phyloP scores from a whole-genome alignment of 1,284 basidiomycete genomes.

The Testicularia cyperi region DNA sequence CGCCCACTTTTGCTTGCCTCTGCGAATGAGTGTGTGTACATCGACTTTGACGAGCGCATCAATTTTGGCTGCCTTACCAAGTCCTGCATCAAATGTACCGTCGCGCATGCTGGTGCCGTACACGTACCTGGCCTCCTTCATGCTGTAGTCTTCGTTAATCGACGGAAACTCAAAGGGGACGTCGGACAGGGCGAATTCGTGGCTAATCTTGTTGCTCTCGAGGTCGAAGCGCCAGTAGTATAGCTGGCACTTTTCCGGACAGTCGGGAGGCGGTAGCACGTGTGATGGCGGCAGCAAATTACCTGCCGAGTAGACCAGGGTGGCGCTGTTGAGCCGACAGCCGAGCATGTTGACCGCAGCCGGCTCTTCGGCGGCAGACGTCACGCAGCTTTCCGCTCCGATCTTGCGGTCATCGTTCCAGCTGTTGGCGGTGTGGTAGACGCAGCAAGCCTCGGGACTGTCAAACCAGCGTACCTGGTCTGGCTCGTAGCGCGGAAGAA shows the following conservation, averaged over 20 bases:
- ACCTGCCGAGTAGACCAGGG: conserved; percentile 64
- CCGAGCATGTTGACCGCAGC: conserved; percentile 61
- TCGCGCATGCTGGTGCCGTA: conserved; percentile 58
- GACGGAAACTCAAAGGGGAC: conserved; percentile 65
- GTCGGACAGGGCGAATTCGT: conserved; percentile 62
- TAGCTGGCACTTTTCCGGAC: conserved; percentile 62
- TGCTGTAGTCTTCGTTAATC: conserved; percentile 58
- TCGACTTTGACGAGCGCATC: conserved; percentile 64
- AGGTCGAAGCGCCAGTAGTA: conserved; percentile 63
- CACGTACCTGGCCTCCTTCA: conserved; percentile 61
- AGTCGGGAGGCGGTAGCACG: conserved; percentile 53
- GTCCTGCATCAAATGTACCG: conserved; percentile 62
- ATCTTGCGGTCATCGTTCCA: conserved; percentile 59
- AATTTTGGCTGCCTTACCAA: conserved; percentile 64
- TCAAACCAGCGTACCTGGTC: conserved; percentile 60
- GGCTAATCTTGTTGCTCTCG: conserved; percentile 48
- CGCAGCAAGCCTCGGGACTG: conserved; percentile 61
- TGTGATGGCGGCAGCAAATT: conserved; percentile 58
- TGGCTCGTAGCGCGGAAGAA: conserved; percentile 62
- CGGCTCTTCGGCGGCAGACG: not conserved
- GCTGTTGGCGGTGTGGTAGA: conserved; percentile 65
- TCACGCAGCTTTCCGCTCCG: conserved; percentile 23
- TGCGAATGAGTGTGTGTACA: conserved; percentile 56
- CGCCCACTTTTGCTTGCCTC: conserved; percentile 52
- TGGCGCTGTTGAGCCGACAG: conserved; percentile 63